Evolutionary conservation across 2,329 filamentous ascomycete genomes (phyloP), one percentile per base, ranked within the genome.

Genomic region (Pleochaeta shiraiana): DNA sequence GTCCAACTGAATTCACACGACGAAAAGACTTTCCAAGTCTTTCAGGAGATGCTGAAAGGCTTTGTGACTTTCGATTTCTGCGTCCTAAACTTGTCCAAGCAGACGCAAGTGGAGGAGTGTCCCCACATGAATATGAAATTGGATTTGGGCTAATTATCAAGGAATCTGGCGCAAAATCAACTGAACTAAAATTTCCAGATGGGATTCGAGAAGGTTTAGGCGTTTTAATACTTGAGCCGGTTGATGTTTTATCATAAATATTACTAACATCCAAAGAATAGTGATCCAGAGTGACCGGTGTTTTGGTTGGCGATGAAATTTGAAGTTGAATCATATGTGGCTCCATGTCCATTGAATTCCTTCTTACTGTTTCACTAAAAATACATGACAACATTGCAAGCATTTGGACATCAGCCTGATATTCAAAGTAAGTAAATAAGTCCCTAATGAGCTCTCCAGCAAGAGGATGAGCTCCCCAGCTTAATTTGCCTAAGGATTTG

Each of bases 351-450:
- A 82, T 76, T 61, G 77, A 77, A 65, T 83, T 78, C 53, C 81
- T 76, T 0, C 79, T 75, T 14, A 79, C 77, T 0, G 83, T 72
- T 55, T 86, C 83, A 68, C 80, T 82, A 70, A 87, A 86, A 65
- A 87, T 80, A 71, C 84, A 87, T 1, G 84, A 84, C 31, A 87
- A 76, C 83, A 87, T 86, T 9, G 84, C 84, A 64, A 87, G 71
- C 84, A 87, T 87, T 72, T 87, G 84, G 14, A 86, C 74, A 66
- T 87, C 84, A 5, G 79, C 82, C 33, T 79, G 76, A 63, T 74
- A 77, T 71, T 86, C 84, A 70, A 82, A 87, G 70, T 86, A 78
- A 30, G 77, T 74, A 68, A 87, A 84, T n/a, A 87, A 74, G 65
- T 84, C 79, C 66, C 76, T 73, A 64, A 87, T 82, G 45, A 86